Base-by-base conservation (phyloP, 306 rosid species). In the Phaseolus lunatus region DNA sequence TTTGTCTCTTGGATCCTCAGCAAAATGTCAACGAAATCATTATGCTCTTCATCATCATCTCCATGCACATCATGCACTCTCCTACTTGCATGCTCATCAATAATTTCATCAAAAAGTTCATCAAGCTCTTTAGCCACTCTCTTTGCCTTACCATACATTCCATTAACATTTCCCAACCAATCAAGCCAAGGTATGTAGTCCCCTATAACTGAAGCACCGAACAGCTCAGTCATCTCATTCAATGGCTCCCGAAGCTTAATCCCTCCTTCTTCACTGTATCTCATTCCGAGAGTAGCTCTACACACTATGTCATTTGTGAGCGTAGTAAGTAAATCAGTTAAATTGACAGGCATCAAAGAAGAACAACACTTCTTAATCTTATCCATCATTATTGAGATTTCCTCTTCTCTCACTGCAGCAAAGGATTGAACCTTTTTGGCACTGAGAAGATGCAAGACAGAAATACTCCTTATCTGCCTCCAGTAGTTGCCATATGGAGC, bases 391-490 rank as follows among this genome's bases (percentile, higher is more conserved):
- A 61, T 9, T 14, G 27, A 5, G 23, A 24, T n/a, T 52, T 76
- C 85, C 35, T 81, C 73, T 39, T 76, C 73, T 29, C 85, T 76
- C 41, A 69, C 62, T 6, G 2, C 5, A 4, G 45, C 4, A 43
- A 76, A 47, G 11, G 81, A 76, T 52, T 62, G 69, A 82, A 82
- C 81, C 19, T 10, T 76, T 37, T 76, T 82, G 48, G 66, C 20
- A 43, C 75, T 77, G 9, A 76, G 44, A 62, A 77, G 75, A 64
- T 82, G 70, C 26, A 77, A 29, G 2, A 70, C 70, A 23, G 48
- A 11, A 0, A 82, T 43, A 49, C 75, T 52, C 18, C n/a, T 79
- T 27, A 14, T 11, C 27, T 79, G 74, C 56, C 79, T 77, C 82
- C 82, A 70, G n/a, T 71, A 49, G 13, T 23, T 10, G 5, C 78